Conservation (phyloP, 352 stramenopile genomes). For the Phytopythium boreale region DNA sequence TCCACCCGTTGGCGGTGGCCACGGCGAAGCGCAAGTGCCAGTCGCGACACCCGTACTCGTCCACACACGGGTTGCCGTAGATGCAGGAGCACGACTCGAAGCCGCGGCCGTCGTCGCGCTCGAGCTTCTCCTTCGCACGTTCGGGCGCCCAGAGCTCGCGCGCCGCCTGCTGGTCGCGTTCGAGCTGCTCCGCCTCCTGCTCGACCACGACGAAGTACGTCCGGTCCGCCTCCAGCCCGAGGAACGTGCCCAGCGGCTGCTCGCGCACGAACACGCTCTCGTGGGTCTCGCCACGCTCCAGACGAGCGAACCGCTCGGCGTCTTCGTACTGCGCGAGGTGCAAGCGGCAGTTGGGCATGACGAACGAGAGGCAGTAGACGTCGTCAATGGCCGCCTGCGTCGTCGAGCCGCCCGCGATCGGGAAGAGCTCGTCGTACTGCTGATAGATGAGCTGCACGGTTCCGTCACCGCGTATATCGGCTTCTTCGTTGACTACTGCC, state of each 20-base stretch:
- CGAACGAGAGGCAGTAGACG: constrained; percentile 85
- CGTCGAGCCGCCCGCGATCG: constrained; percentile 71
- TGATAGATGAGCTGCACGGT: constrained; percentile 83
- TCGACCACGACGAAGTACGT: constrained; percentile 87
- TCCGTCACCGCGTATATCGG: constrained; percentile 23
- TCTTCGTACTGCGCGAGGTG: constrained; percentile 57
- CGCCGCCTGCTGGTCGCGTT: constrained; percentile 56
- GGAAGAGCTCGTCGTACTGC: constrained; percentile 85
- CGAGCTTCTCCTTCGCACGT: constrained; percentile 28
- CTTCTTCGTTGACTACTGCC: constrained; percentile 13
- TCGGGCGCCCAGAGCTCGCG: constrained; percentile 45
- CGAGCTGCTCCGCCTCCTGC: constrained; percentile 69
- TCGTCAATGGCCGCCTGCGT: constrained; percentile 79
- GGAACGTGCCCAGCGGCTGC: constrained; percentile 69
- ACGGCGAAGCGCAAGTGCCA: constrained; percentile 83
- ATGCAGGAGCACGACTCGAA: constrained; percentile 88
- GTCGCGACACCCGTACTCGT: constrained; percentile 89
- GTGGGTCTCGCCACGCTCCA: constrained; percentile 49
- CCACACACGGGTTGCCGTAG: constrained; percentile 88
- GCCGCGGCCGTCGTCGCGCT: constrained; percentile 55
- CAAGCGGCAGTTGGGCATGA: constrained; percentile 86
- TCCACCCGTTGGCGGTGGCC: constrained; percentile 88
- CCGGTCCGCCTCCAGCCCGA: constrained; percentile 53
- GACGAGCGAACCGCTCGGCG: constrained; percentile 46
- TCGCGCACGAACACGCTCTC: constrained; percentile 47